Percentiles rank a stretch among this genome's conserved stretches.
These are phyloP conservation scores for Globisporangium splendens DNA, from an alignment of 352 stramenopile genomes.

Conservation along the genomic window DNA sequence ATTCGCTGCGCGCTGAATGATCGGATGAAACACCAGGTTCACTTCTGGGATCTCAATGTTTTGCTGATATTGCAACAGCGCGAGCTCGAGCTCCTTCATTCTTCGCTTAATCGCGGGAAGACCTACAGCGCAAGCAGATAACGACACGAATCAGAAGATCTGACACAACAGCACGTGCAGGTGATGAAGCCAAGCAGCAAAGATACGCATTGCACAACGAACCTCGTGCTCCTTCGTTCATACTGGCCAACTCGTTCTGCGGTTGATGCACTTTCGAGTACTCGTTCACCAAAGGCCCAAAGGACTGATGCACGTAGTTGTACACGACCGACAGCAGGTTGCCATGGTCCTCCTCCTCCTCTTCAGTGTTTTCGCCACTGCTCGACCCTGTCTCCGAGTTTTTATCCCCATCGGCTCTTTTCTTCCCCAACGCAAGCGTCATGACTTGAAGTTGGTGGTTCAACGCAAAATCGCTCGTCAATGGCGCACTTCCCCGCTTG, in stretches of 20 bases:
- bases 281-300: conserved; percentile 81
- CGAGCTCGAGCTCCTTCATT: conserved; percentile 94
- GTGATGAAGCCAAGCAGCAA: background rate
- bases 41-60: conserved; percentile 94
- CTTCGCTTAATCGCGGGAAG: conserved; percentile 83
- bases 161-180: no score
- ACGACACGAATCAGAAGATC: background rate
- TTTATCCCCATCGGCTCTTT: conserved; percentile 26
- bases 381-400: conserved; percentile 26
- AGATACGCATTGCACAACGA: background rate
- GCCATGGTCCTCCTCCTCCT: conserved; percentile 61
- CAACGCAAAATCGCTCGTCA: conserved; percentile 65
- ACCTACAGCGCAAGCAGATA: conserved; percentile 23
- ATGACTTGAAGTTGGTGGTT: conserved; percentile 86
- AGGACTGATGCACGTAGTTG: conserved; percentile 88
- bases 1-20: conserved; percentile 79
- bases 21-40: conserved; percentile 83
- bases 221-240: conserved; percentile 62
- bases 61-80: conserved; percentile 92
- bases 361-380: conserved; percentile 49
- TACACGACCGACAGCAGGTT: conserved; percentile 82
- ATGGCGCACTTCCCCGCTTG: conserved; percentile 67
- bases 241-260: conserved; percentile 56
- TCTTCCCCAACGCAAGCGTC: conserved; percentile 73
- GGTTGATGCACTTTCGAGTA: conserved; percentile 84